Percentiles rank a stretch among this genome's conserved stretches.
These are phyloP conservation scores for Eleusine indica DNA, from an alignment of 176 grass and related monocot species.

Conservation along the genomic window DNA sequence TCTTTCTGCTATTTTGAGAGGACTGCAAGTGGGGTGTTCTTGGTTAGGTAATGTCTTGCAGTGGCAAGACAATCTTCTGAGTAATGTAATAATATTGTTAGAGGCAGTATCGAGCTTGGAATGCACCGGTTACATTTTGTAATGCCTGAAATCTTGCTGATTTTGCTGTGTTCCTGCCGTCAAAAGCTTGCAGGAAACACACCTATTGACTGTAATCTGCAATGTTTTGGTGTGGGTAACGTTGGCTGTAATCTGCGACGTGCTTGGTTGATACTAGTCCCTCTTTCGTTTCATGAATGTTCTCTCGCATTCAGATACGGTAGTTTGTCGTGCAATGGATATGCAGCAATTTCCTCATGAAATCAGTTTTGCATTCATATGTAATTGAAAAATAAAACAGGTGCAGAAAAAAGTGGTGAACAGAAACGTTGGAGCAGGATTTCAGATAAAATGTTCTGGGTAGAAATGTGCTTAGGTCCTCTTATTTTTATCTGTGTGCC, in stretches of 20 bases:
- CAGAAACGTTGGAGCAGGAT: background rate
- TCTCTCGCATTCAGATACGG: background rate
- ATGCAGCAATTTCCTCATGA: background rate
- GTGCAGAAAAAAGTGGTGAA: background rate
- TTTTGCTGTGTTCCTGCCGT: slow-evolving; percentile 13
- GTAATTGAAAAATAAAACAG: background rate
- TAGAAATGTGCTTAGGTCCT: background rate
- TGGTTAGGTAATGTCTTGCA: slow-evolving; percentile 11
- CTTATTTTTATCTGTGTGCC: background rate
- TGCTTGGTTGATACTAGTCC: background rate
- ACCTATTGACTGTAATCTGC: background rate
- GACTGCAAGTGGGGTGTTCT: slow-evolving; percentile 39
- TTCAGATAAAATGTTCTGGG: background rate
- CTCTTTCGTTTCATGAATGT: background rate
- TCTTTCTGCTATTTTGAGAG: slow-evolving; percentile 25
- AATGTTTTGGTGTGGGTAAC: background rate
- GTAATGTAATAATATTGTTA: slow-evolving; percentile 36
- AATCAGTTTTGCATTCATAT: background rate
- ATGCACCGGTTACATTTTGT: slow-evolving; percentile 34
- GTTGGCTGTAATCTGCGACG: background rate
- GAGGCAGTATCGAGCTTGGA: slow-evolving; percentile 42
- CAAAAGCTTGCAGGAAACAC: background rate
- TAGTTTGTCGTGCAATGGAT: background rate
- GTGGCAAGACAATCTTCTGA: slow-evolving; percentile 12
- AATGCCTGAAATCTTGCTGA: slow-evolving; percentile 29